Percentiles rank a stretch among this genome's conserved stretches.
Evolutionary conservation across 441 rosid genomes (phyloP).

Genomic region (Bruguiera hainesii): DNA sequence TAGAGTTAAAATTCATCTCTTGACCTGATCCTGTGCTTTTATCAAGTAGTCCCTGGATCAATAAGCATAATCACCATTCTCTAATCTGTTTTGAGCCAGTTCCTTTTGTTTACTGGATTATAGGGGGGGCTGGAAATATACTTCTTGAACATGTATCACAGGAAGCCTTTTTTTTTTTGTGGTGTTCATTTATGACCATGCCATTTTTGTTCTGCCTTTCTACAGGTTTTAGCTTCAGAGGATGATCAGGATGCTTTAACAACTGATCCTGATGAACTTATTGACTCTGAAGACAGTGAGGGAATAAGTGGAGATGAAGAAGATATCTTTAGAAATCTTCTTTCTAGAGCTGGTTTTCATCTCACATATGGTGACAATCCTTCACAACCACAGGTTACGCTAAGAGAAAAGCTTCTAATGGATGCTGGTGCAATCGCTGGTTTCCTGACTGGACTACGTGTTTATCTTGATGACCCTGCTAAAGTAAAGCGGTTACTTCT

Average conservation of each 20-base stretch:
- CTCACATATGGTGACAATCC: slow-evolving; percentile 89
- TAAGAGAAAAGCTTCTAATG: slow-evolving; percentile 96
- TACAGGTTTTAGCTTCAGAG: slow-evolving; percentile 89
- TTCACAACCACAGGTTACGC: slow-evolving; percentile 91
- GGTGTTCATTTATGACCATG: neutral
- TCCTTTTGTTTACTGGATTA: too few species aligned
- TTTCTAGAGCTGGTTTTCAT: slow-evolving; percentile 96
- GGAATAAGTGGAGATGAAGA: slow-evolving; percentile 97
- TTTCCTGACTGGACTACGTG: slow-evolving; percentile 93
- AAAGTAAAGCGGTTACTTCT: slow-evolving; percentile 97
- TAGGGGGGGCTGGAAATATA: too few species aligned
- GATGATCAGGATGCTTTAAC: slow-evolving; percentile 98
- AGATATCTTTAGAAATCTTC: slow-evolving; percentile 89
- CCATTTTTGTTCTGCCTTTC: slow-evolving; percentile 16
- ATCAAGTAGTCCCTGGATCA: too few species aligned
- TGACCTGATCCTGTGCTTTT: too few species aligned
- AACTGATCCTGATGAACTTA: slow-evolving; percentile 97
- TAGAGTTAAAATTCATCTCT: too few species aligned
- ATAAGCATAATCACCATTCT: too few species aligned
- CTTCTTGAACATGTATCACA: too few species aligned
- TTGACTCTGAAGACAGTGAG: slow-evolving; percentile 98
- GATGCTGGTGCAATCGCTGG: slow-evolving; percentile 99
- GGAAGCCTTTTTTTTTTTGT: neutral
- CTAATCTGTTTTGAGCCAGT: too few species aligned
- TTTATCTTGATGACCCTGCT: slow-evolving; percentile 95